Percentiles rank a stretch among this genome's conserved stretches.
phyloP scores from a whole-genome alignment of 768 basidiomycete species.

The Mycena sanguinolenta region DNA sequence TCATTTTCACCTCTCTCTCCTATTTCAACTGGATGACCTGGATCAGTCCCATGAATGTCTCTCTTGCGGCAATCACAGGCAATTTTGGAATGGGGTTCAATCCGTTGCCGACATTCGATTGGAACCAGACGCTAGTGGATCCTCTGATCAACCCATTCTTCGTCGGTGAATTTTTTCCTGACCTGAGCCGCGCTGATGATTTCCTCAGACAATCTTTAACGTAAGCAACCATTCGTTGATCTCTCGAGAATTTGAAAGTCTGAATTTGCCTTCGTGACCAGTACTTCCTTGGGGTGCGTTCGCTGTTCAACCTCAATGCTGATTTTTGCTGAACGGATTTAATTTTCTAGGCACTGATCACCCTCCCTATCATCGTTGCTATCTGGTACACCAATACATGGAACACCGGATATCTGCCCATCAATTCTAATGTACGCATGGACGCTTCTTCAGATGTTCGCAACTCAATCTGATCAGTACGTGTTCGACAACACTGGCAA shows the following conservation, averaged over 20 bases:
- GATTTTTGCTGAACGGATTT: background rate
- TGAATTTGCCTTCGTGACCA: too few species aligned
- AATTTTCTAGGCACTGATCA: constrained; percentile 15
- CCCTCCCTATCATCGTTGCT: constrained; percentile 21
- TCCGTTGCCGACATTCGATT: too few species aligned
- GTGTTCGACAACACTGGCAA: too few species aligned
- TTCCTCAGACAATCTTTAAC: constrained; percentile 28
- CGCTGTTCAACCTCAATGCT: background rate
- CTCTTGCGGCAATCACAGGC: too few species aligned
- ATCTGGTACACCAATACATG: constrained; percentile 48
- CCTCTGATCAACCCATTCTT: constrained; percentile 45
- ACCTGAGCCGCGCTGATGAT: background rate
- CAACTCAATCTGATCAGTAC: too few species aligned
- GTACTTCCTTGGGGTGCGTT: too few species aligned
- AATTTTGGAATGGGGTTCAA: too few species aligned
- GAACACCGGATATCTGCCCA: constrained; percentile 53
- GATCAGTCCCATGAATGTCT: too few species aligned
- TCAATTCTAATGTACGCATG: constrained; percentile 48
- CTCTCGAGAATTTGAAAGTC: background rate
- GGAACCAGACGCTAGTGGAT: constrained; percentile 47
- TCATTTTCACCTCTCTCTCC: constrained; percentile 45
- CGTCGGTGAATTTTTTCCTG: constrained; percentile 38
- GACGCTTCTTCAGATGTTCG: background rate
- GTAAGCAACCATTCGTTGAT: background rate
- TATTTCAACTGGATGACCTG: too few species aligned